These are phyloP conservation scores for Lactuca saligna DNA, from an alignment of 129 eudicot genomes.

Conservation along the genomic window DNA sequence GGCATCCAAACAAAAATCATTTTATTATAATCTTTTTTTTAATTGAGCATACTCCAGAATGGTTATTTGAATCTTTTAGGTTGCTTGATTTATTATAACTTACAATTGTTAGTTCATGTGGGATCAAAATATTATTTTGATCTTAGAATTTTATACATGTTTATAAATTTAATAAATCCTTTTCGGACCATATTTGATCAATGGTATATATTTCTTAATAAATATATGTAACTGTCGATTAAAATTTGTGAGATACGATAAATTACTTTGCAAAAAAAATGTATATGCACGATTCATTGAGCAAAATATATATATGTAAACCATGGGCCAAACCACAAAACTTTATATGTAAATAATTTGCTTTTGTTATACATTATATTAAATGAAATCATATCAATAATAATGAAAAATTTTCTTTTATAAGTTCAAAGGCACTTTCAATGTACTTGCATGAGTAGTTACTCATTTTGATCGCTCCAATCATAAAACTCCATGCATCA, in stretches of 20 bases:
- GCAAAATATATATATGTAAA: neutral
- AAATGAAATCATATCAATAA: constrained; percentile 18
- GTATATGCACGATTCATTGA: constrained; percentile 15
- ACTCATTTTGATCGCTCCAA: neutral
- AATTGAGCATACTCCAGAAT: neutral
- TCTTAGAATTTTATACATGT: too few species aligned
- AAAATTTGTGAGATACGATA: too few species aligned
- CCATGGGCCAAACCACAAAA: constrained; percentile 22
- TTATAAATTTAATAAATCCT: too few species aligned
- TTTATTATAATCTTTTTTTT: too few species aligned
- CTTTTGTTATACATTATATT: constrained; percentile 4
- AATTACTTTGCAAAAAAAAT: neutral
- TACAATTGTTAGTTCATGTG: neutral
- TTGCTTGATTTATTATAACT: neutral
- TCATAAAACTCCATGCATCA: neutral
- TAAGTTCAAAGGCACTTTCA: constrained; percentile 11
- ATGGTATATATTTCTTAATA: too few species aligned
- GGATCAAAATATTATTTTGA: too few species aligned
- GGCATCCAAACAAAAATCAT: too few species aligned
- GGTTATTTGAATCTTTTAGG: neutral
- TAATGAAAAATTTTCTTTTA: neutral
- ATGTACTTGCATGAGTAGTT: constrained; percentile 14
- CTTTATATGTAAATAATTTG: constrained; percentile 15
- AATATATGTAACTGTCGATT: too few species aligned
- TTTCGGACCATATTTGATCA: neutral